Percentiles rank a stretch among this genome's conserved stretches.
Evolutionary conservation across 495 filamentous ascomycete genomes (phyloP).

Genomic region (Daldinia concentrica): DNA sequence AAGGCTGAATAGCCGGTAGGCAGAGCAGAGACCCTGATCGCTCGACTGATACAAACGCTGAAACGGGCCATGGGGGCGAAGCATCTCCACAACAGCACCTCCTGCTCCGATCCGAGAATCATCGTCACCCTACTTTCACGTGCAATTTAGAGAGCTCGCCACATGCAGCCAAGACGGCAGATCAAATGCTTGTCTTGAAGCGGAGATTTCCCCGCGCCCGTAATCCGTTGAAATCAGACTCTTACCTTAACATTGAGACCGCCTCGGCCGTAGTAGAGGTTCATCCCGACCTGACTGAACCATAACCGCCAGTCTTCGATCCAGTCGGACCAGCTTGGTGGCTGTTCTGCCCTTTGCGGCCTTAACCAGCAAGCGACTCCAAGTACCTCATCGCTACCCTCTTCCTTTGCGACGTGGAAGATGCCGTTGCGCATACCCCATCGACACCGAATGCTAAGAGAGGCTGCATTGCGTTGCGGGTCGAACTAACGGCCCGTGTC

Average conservation of each 20-base stretch:
- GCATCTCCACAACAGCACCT: slow-evolving; percentile 15
- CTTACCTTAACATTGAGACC: slow-evolving; percentile 65
- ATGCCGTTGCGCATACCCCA: slow-evolving; percentile 71
- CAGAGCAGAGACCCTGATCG: slow-evolving; percentile 21
- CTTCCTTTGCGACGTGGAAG: slow-evolving; percentile 70
- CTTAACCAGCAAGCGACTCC: slow-evolving; percentile 73
- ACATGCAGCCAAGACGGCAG: slow-evolving; percentile 31
- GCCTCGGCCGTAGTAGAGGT: slow-evolving; percentile 69
- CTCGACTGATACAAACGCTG: slow-evolving; percentile 28
- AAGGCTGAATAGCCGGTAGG: slow-evolving; percentile 10
- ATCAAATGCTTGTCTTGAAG: slow-evolving; percentile 31
- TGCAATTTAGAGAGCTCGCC: slow-evolving; percentile 10
- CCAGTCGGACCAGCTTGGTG: slow-evolving; percentile 64
- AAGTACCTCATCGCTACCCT: slow-evolving; percentile 57
- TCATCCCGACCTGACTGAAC: slow-evolving; percentile 67
- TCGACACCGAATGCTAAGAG: slow-evolving; percentile 67
- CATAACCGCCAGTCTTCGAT: slow-evolving; percentile 67
- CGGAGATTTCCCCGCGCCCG: slow-evolving; percentile 17
- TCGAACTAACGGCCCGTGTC: slow-evolving; percentile 56
- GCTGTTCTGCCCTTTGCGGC: slow-evolving; percentile 54
- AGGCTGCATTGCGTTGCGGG: slow-evolving; percentile 65
- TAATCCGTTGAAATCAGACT: slow-evolving; percentile 15
- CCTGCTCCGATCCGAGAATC: slow-evolving; percentile 25
- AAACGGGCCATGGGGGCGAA: slow-evolving; percentile 33
- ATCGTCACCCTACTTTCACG: slow-evolving; percentile 13